A percentile compares a stretch with the other conserved stretches of the same genome.
phyloP scores from a whole-genome alignment of 2,329 filamentous ascomycete species.

The Cladosporium austrohemisphaericum region DNA sequence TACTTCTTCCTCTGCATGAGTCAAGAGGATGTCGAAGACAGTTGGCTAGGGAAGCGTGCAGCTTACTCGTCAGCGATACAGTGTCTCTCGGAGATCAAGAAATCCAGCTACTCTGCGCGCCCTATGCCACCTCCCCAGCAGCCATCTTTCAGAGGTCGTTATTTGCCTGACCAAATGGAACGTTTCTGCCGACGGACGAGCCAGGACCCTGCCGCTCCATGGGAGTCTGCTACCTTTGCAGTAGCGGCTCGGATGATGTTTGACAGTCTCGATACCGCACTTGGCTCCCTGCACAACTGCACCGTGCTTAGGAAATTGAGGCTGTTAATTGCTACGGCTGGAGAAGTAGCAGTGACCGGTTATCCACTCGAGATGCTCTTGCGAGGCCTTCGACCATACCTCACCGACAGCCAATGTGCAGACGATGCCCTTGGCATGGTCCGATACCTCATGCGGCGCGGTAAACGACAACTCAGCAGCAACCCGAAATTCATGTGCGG shows the following conservation, averaged over 20 bases:
- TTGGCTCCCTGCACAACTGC: constrained; percentile 83
- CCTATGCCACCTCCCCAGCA: constrained; percentile 75
- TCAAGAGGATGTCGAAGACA: constrained; percentile 67
- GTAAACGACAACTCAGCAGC: constrained; percentile 60
- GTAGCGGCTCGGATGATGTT: constrained; percentile 65
- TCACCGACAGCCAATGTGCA: constrained; percentile 80
- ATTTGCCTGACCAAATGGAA: constrained; percentile 69
- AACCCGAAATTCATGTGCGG: constrained; percentile 76
- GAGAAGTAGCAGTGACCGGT: constrained; percentile 64
- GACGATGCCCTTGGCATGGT: constrained; percentile 85
- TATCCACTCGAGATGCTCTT: constrained; percentile 91
- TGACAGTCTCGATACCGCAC: constrained; percentile 73
- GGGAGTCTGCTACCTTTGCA: constrained; percentile 29
- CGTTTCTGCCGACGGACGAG: constrained; percentile 72
- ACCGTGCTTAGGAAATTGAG: constrained; percentile 82
- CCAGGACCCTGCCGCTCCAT: constrained; percentile 51
- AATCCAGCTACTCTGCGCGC: constrained; percentile 61
- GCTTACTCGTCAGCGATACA: constrained; percentile 57
- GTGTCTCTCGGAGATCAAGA: constrained; percentile 66
- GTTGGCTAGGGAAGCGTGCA: constrained; percentile 33
- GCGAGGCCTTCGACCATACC: constrained; percentile 70
- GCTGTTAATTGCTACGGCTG: constrained; percentile 74
- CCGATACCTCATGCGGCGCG: constrained; percentile 73
- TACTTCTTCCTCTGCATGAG: constrained; percentile 73
- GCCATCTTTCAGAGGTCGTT: constrained; percentile 77